These are phyloP conservation scores for Taiozyma onychis DNA, from an alignment of 1,139 yeast genomes.

Conservation along the genomic window DNA sequence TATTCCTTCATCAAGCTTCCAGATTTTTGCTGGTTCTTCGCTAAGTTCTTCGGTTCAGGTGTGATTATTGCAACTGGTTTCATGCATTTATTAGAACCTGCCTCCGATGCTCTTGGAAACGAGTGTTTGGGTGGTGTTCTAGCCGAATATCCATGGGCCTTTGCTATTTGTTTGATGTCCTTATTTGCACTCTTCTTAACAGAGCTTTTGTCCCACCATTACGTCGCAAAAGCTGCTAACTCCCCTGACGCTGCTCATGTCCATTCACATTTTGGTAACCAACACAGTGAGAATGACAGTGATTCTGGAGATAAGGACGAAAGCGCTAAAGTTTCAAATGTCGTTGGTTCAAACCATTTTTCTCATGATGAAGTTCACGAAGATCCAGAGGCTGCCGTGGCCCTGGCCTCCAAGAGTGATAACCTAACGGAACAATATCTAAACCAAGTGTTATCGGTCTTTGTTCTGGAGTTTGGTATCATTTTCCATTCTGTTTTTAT, in stretches of 20 bases:
- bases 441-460: slow-evolving; percentile 42
- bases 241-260: slow-evolving; percentile 37
- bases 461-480: slow-evolving; percentile 72
- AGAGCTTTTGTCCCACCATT: slow-evolving; percentile 51
- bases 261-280: slow-evolving; percentile 40
- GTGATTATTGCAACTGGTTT: slow-evolving; percentile 88
- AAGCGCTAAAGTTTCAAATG: slow-evolving; percentile 3
- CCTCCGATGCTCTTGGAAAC: slow-evolving; percentile 48
- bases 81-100: slow-evolving; percentile 79
- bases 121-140: slow-evolving; percentile 53
- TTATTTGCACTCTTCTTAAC: slow-evolving; percentile 46
- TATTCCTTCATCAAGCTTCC: slow-evolving; percentile 51
- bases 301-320: slow-evolving; percentile 2
- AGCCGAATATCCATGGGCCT: slow-evolving; percentile 54
- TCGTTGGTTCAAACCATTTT: slow-evolving; percentile 34
- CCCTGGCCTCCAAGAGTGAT: slow-evolving; percentile 16
- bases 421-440: slow-evolving; percentile 12
- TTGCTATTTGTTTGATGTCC: slow-evolving; percentile 53
- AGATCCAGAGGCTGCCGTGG: slow-evolving; percentile 42
- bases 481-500: slow-evolving; percentile 75
- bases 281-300: slow-evolving; percentile 11
- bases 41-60: slow-evolving; percentile 88
- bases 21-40: slow-evolving; percentile 60
- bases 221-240: slow-evolving; percentile 26
- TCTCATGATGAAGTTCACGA: slow-evolving; percentile 46